Evolutionary conservation across 768 basidiomycete species (phyloP).

Genomic region (Podaxis sp.): DNA sequence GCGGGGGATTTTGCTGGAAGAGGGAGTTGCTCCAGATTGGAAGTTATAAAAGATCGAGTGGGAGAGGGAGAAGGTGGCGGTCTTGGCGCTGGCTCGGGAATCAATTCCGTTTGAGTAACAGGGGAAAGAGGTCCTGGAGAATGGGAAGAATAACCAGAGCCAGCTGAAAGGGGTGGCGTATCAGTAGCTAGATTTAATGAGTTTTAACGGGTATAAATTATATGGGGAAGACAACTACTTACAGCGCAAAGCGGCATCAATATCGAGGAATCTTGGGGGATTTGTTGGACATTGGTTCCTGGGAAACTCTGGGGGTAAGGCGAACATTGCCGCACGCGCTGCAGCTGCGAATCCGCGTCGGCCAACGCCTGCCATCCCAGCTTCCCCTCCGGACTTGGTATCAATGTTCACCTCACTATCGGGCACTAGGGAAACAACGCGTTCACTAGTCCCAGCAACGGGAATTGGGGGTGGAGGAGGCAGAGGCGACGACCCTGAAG

Average conservation of each 20-base stretch:
- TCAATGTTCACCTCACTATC: slow-evolving; percentile 39
- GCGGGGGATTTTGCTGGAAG: slow-evolving; percentile 4
- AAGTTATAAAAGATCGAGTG: slow-evolving; percentile 13
- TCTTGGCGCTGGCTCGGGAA: slow-evolving; percentile 14
- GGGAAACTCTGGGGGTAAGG: slow-evolving; percentile 14
- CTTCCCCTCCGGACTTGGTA: slow-evolving; percentile 71
- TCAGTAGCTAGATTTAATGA: slow-evolving; percentile 24
- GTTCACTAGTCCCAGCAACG: slow-evolving; percentile 10
- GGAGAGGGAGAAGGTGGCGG: slow-evolving; percentile 23
- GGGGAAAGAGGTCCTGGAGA: slow-evolving; percentile 40
- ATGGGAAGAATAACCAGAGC: slow-evolving; percentile 39
- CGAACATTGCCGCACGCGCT: slow-evolving; percentile 47
- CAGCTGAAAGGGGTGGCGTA: slow-evolving; percentile 45
- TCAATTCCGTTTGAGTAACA: slow-evolving; percentile 28
- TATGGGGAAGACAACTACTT: slow-evolving; percentile 20
- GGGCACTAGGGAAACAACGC: slow-evolving; percentile 8
- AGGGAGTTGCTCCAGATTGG: slow-evolving; percentile 9
- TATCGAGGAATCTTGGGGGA: slow-evolving; percentile 42
- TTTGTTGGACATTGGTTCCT: slow-evolving; percentile 28
- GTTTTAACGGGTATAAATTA: slow-evolving; percentile 7
- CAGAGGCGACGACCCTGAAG: background rate
- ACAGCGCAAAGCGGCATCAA: slow-evolving; percentile 38
- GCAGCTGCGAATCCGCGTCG: slow-evolving; percentile 80
- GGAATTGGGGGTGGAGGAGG: slow-evolving; percentile 17
- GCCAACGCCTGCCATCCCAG: slow-evolving; percentile 91